Conservation (phyloP, 768 basidiomycete genomes). For the Paxillus ammoniavirescens region DNA sequence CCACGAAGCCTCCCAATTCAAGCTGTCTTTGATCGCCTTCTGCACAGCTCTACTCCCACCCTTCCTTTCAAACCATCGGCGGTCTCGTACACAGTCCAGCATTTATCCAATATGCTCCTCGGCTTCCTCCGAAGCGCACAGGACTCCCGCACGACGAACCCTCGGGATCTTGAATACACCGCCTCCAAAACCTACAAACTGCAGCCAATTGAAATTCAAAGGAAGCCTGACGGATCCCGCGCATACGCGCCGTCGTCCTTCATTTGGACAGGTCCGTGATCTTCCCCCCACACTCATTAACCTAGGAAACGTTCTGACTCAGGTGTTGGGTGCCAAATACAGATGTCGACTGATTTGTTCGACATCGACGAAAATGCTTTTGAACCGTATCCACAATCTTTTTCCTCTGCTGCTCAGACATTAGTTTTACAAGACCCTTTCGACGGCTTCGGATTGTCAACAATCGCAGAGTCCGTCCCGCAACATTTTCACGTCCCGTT, state of each 20-base stretch:
- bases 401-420: slow-evolving; percentile 32
- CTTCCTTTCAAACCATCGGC: slow-evolving; percentile 52
- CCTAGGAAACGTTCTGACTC: slow-evolving; percentile 13
- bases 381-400: slow-evolving; percentile 45
- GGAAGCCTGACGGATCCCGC: slow-evolving; percentile 75
- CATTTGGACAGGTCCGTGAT: slow-evolving; percentile 40
- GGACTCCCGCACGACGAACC: slow-evolving; percentile 35
- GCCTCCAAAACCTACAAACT: slow-evolving; percentile 60
- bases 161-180: slow-evolving; percentile 50
- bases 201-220: slow-evolving; percentile 58
- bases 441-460: slow-evolving; percentile 32
- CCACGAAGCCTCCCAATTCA: slow-evolving; percentile 13
- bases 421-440: slow-evolving; percentile 45
- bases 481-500: slow-evolving; percentile 21
- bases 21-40: slow-evolving; percentile 17
- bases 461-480: slow-evolving; percentile 29
- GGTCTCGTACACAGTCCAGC: slow-evolving; percentile 61
- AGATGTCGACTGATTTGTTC: slow-evolving; percentile 57
- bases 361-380: slow-evolving; percentile 75
- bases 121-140: slow-evolving; percentile 24
- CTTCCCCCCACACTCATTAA: slow-evolving; percentile 7
- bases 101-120: slow-evolving; percentile 34
- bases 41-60: slow-evolving; percentile 54
- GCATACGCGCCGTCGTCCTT: slow-evolving; percentile 41
- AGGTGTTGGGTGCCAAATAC: slow-evolving; percentile 16